Evolutionary conservation across 768 basidiomycete species (phyloP).

Genomic region (Suillus ampliporus): DNA sequence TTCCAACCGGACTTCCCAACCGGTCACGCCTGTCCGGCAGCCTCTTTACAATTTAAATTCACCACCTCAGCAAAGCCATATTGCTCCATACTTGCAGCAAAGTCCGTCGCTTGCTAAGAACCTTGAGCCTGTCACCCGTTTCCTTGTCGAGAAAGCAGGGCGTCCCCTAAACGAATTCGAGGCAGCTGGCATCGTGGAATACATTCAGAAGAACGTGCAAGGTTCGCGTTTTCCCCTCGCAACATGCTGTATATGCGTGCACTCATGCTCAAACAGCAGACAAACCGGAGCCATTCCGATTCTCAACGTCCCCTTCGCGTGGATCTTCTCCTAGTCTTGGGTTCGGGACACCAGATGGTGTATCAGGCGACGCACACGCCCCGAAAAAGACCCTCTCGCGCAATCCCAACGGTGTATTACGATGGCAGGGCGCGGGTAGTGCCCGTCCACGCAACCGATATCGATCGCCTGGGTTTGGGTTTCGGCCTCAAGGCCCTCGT

Average conservation of each 20-base stretch:
- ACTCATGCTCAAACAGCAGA: slow-evolving; percentile 34
- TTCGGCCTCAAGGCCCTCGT: slow-evolving; percentile 52
- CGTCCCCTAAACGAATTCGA: slow-evolving; percentile 57
- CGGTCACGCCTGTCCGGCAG: slow-evolving; percentile 15
- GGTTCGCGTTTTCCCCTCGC: slow-evolving; percentile 36
- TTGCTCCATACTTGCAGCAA: neutral
- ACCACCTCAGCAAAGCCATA: slow-evolving; percentile 8
- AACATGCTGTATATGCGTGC: slow-evolving; percentile 16
- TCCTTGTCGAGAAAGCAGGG: slow-evolving; percentile 53
- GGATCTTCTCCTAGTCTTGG: slow-evolving; percentile 29
- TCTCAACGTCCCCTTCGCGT: slow-evolving; percentile 50
- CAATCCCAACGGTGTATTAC: slow-evolving; percentile 79
- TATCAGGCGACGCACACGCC: slow-evolving; percentile 27
- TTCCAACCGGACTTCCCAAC: neutral
- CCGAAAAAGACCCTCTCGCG: slow-evolving; percentile 60
- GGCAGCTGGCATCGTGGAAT: slow-evolving; percentile 57
- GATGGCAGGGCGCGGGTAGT: slow-evolving; percentile 80
- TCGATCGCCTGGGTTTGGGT: slow-evolving; percentile 74
- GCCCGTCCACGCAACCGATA: slow-evolving; percentile 72
- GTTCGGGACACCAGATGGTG: slow-evolving; percentile 17
- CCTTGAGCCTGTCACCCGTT: slow-evolving; percentile 53
- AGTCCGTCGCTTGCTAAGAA: slow-evolving; percentile 45
- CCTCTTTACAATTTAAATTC: slow-evolving; percentile 22
- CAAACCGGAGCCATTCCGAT: slow-evolving; percentile 64
- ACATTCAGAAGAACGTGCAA: slow-evolving; percentile 57